Evolutionary conservation across 495 filamentous ascomycete species (phyloP).

Genomic region (Aspergillus taichungensis): DNA sequence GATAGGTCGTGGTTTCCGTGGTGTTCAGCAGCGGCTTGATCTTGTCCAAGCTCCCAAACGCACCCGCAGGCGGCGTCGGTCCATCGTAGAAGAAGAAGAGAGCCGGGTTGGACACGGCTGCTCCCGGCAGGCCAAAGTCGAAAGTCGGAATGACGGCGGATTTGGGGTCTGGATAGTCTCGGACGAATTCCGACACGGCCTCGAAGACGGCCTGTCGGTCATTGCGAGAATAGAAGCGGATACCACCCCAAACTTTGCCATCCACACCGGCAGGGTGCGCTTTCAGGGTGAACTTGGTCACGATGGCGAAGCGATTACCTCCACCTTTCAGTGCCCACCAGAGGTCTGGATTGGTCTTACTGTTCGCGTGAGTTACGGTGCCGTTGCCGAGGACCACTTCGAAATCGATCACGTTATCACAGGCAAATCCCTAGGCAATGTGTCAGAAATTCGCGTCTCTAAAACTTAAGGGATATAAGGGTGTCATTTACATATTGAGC

Average conservation of each 20-base stretch:
- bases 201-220: slow-evolving; percentile 21
- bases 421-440: slow-evolving; percentile 16
- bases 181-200: slow-evolving; percentile 34
- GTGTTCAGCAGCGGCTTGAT: slow-evolving; percentile 2
- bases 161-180: slow-evolving; percentile 29
- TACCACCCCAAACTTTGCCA: slow-evolving; percentile 27
- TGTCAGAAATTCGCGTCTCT: slow-evolving; percentile 1
- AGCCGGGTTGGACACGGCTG: slow-evolving; percentile 17
- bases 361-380: slow-evolving; percentile 17
- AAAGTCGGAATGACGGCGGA: slow-evolving; percentile 38
- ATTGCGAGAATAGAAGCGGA: slow-evolving; percentile 18
- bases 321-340: slow-evolving; percentile 24
- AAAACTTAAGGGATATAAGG: neutral
- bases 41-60: slow-evolving; percentile 21
- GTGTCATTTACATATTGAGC: slow-evolving; percentile 6
- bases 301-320: slow-evolving; percentile 22
- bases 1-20: slow-evolving; percentile 2
- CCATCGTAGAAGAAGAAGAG: slow-evolving; percentile 44
- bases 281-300: slow-evolving; percentile 35
- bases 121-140: slow-evolving; percentile 12
- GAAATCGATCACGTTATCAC: slow-evolving; percentile 17
- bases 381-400: slow-evolving; percentile 20
- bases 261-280: slow-evolving; percentile 29
- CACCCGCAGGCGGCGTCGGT: slow-evolving; percentile 28
- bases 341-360: slow-evolving; percentile 16